Conservation (phyloP, 2,329 filamentous ascomycete species). For the Aplosporella prunicola region DNA sequence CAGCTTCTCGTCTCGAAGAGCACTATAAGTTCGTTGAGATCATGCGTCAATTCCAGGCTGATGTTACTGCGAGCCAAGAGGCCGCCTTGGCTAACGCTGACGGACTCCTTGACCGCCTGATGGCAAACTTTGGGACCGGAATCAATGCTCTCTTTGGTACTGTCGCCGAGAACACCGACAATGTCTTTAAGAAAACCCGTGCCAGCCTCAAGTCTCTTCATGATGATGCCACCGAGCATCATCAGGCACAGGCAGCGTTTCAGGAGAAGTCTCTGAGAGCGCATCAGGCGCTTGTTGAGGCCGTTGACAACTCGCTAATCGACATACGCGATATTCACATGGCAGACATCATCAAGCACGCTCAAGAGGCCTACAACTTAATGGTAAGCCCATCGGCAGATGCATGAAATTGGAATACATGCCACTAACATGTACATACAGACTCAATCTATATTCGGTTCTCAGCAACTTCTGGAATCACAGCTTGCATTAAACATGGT, state of each 20-base stretch:
- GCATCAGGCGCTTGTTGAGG: not conserved
- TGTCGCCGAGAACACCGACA: conserved; percentile 12
- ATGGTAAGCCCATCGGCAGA: not conserved
- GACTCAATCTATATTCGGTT: not conserved
- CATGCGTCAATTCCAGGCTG: conserved; percentile 15
- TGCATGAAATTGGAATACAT: not conserved
- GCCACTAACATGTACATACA: not conserved
- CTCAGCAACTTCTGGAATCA: conserved; percentile 3
- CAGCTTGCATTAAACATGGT: conserved; percentile 4
- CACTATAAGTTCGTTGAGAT: conserved; percentile 19
- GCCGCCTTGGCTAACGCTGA: conserved; percentile 3
- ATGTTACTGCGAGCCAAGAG: conserved; percentile 1
- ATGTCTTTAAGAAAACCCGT: conserved; percentile 13
- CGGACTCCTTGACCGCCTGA: not conserved
- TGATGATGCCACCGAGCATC: conserved; percentile 1
- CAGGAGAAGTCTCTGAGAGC: conserved; percentile 1
- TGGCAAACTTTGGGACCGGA: conserved; percentile 4
- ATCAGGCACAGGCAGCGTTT: not conserved
- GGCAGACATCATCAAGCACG: not conserved
- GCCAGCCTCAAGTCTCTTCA: conserved; percentile 1
- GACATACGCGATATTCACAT: conserved; percentile 2
- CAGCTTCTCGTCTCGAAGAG: conserved; percentile 17
- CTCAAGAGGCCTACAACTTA: not conserved
- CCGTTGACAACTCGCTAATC: not conserved
- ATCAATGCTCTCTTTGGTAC: not conserved